phyloP scores from a whole-genome alignment of 805 yeast species.

The Saturnispora mendoncae region DNA sequence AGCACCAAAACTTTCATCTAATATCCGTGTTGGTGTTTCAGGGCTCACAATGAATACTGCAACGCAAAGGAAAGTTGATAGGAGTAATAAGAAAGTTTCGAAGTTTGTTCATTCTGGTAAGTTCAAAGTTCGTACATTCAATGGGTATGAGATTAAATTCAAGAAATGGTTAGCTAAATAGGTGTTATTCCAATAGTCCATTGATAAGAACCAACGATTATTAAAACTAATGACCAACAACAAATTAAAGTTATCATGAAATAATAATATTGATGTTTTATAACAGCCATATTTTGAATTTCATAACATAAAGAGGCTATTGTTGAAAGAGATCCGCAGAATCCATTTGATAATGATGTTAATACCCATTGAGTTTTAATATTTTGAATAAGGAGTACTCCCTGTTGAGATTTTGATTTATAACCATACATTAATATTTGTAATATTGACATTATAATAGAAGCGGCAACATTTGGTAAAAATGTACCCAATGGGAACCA shows the following conservation, averaged over 20 bases:
- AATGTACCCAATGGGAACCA: constrained; percentile 49
- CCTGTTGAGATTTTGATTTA: constrained; percentile 1
- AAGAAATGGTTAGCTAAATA: constrained; percentile 2
- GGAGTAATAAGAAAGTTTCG: constrained; percentile 10
- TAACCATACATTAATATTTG: constrained; percentile 17
- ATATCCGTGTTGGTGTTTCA: constrained; percentile 17
- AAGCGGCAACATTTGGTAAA: constrained; percentile 26
- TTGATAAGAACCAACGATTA: constrained; percentile 58
- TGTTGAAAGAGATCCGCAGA: constrained; percentile 30
- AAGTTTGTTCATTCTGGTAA: constrained; percentile 10
- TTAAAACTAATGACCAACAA: constrained; percentile 42
- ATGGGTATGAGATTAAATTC: constrained; percentile 4
- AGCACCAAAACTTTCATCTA: constrained; percentile 8
- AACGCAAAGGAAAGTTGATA: constrained; percentile 23
- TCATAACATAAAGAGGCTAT: constrained; percentile 73
- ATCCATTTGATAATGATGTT: constrained; percentile 19
- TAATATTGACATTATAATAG: constrained; percentile 15
- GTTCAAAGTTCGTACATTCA: constrained; percentile 14
- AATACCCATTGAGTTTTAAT: no score
- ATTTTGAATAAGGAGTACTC: no score
- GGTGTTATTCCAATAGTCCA: constrained; percentile 48
- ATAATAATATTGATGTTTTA: constrained; percentile 38
- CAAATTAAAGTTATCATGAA: constrained; percentile 37
- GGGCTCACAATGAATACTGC: constrained; percentile 23
- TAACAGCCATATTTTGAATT: constrained; percentile 27